Conservation (phyloP, 257 asterid genomes). For the Thymus quinquecostatus region DNA sequence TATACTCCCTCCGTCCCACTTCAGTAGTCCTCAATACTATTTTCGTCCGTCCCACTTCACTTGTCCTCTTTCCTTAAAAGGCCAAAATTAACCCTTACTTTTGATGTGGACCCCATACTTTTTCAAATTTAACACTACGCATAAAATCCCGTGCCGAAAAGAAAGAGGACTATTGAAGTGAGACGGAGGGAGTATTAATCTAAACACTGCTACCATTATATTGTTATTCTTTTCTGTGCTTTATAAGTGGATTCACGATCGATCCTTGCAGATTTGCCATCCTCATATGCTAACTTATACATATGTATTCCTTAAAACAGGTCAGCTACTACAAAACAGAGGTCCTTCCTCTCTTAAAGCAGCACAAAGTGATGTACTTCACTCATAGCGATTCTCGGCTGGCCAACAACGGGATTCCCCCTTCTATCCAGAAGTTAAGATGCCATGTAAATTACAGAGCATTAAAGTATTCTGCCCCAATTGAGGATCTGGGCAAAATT, state of each 20-base stretch:
- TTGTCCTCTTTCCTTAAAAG: too few relatives aligned
- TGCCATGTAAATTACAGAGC: conserved; percentile 93
- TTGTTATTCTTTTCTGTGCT: conserved; percentile 14
- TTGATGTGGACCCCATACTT: too few relatives aligned
- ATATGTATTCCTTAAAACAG: conserved; percentile 44
- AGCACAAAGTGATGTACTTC: conserved; percentile 84
- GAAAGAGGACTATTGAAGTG: too few relatives aligned
- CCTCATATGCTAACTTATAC: conserved; percentile 8
- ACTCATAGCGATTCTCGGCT: conserved; percentile 96
- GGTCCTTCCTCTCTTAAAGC: conserved; percentile 85
- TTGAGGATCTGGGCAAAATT: conserved; percentile 70
- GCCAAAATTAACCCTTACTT: too few relatives aligned
- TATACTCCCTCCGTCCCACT: too few relatives aligned
- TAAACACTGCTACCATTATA: background rate
- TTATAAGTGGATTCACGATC: background rate
- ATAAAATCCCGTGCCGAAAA: too few relatives aligned
- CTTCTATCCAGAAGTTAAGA: conserved; percentile 83
- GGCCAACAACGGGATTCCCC: conserved; percentile 85
- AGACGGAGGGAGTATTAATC: too few relatives aligned
- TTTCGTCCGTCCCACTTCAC: too few relatives aligned
- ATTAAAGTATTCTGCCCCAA: conserved; percentile 75
- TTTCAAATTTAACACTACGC: too few relatives aligned
- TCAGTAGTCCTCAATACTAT: too few relatives aligned
- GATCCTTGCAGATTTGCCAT: conserved; percentile 15
- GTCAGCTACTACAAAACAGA: conserved; percentile 79